Evolutionary conservation across 192 early-diverging fungal species (phyloP), one percentile per base, ranked within the genome.

Genomic region (Chytriomyces sp.): DNA sequence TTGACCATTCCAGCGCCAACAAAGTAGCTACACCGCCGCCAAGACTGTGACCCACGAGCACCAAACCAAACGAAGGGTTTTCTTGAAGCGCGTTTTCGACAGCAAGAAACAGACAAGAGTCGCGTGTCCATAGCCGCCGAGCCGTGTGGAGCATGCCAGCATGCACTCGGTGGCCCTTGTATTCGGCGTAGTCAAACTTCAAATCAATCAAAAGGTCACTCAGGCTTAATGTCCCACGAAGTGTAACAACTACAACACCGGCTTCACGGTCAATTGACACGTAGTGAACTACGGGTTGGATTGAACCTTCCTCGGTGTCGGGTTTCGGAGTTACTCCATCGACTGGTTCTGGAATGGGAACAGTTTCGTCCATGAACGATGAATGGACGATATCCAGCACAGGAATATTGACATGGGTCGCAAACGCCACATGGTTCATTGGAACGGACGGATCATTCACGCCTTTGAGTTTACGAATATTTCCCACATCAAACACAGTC

Each of bases 1-100:
- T 78, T 28, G 89, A 88, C 96, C 95, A 97, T n/a, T 96, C 71
- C 16, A 95, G 82, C 2, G 92, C 86, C 6, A 97, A 78, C 10
- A 96, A 75, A 0, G 94, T 89, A 0, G 94, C 96, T 6, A 95
- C 94, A 1, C 94, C 95, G 49, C 91, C 96, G 62, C 96, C 96
- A 28, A 97, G 79, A 35, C 91, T 93, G 80, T 97, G 96, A 0
- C 96, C 96, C 7, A 92, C 93, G 20, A 97, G 77, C 2, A 97
- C 91, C 59, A 97, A 81, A 1, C 91, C 91, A 77, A 94, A 97
- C 46, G 88, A 87, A 5, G 93, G 93, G 67, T 93, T 91, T 35
- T 86, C 77, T 16, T 86, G 80, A 61, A 97, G 75, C 0, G 95
- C 94, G 49, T 92, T 87, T 9, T 83, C 82, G 13, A 97, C 91